Evolutionary conservation across 176 grass and related monocot species (phyloP), one percentile per base, ranked within the genome.

Genomic region (barley (Hordeum vulgare)): DNA sequence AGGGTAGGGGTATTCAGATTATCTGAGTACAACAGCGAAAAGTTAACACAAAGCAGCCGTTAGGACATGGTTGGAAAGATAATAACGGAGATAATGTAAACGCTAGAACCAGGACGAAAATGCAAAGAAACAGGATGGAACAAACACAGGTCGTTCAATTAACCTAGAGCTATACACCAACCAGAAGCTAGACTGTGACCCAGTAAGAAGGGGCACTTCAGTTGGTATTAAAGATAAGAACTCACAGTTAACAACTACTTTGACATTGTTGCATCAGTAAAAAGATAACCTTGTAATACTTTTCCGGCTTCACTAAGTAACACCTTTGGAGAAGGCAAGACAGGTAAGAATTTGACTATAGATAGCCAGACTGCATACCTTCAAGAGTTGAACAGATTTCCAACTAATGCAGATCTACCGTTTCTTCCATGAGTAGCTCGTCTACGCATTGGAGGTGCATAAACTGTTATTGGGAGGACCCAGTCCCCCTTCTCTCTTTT

Each of bases 401-500:
- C 93, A 63, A 81, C 77, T 62, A 87, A 63, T 26, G 58, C 83
- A 27, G 85, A 82, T 88, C 86, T 96, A 74, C 90, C 96, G 25
- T 85, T 94, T 90, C 85, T 98, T 57, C 80, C 87, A 70, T 93
- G 87, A 45, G 64, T 87, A 74, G 87, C 70, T 86, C 86, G 91
- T 74, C 89, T 92, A 40, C 85, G 82, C 68, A 88, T 35, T 47
- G 96, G 91, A 81, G 96, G 96, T 27, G 89, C 85, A 71, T 94
- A 91, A 81, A 99, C 96, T 82, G 91, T 94, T 81, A 96, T 68
- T 26, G 96, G 96, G 17, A 95, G 89, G 65, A 94, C 80, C 96
- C 96, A 96, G 67, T 96, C 93, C 12, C 96, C 96, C 85, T 99
- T 98, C 54, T 99, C 91, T 87, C 96, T 93, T 77, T 89, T 89